phyloP scores from a whole-genome alignment of 345 rosid species.

The Euclidium syriacum region DNA sequence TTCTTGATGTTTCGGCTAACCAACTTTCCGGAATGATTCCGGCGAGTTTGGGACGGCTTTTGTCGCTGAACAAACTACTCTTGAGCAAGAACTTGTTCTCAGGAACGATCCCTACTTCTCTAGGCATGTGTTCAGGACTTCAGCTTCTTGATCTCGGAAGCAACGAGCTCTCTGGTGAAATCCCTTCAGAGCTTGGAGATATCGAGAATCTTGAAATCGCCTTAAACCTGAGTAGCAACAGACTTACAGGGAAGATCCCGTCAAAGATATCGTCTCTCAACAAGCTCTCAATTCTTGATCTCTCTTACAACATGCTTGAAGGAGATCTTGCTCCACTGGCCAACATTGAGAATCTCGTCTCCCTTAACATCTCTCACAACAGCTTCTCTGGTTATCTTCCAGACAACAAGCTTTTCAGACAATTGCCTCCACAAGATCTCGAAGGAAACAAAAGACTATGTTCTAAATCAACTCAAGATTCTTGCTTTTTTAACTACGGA shows the following conservation, averaged over 20 bases:
- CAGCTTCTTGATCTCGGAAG: slow-evolving; percentile 86
- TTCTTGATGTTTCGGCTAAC: slow-evolving; percentile 68
- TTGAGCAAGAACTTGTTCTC: slow-evolving; percentile 61
- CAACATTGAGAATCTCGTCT: slow-evolving; percentile 67
- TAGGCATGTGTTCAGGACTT: slow-evolving; percentile 71
- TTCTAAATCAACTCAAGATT: slow-evolving; percentile 47
- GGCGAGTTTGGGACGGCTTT: slow-evolving; percentile 65
- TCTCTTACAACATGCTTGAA: slow-evolving; percentile 77
- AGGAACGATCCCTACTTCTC: slow-evolving; percentile 63
- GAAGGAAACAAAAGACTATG: slow-evolving; percentile 67
- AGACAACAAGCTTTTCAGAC: slow-evolving; percentile 75
- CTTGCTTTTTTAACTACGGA: slow-evolving; percentile 50
- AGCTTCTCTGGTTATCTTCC: slow-evolving; percentile 87
- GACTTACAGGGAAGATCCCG: slow-evolving; percentile 73
- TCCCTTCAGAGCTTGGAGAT: slow-evolving; percentile 66
- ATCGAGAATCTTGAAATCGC: slow-evolving; percentile 83
- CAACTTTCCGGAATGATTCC: slow-evolving; percentile 55
- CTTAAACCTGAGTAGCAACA: slow-evolving; percentile 79
- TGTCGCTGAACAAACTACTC: slow-evolving; percentile 61
- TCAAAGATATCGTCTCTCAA: slow-evolving; percentile 57
- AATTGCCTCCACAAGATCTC: slow-evolving; percentile 45
- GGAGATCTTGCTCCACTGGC: slow-evolving; percentile 57
- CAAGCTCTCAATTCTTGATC: slow-evolving; percentile 78
- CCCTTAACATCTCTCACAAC: slow-evolving; percentile 76
- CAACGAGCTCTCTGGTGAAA: slow-evolving; percentile 64